Evolutionary conservation across 1,139 yeast species (phyloP).

Genomic region (Kodamaea suecica): DNA sequence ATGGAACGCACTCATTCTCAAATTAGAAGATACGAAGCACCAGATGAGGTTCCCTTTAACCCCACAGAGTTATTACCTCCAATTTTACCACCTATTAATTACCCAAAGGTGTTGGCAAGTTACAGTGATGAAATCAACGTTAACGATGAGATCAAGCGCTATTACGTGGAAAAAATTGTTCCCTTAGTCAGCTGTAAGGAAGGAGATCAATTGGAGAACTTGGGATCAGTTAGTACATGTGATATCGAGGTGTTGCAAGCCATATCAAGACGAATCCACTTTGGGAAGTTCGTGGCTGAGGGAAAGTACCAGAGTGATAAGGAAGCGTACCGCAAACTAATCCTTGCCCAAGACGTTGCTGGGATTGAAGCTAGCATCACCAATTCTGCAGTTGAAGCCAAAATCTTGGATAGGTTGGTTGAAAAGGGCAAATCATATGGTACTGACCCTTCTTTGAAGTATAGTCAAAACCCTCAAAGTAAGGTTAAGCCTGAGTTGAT

Average conservation of each 20-base stretch:
- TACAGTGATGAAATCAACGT: slow-evolving; percentile 75
- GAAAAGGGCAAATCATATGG: slow-evolving; percentile 86
- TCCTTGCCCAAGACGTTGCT: slow-evolving; percentile 58
- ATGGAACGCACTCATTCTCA: slow-evolving; percentile 79
- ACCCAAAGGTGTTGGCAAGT: slow-evolving; percentile 74
- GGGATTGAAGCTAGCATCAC: slow-evolving; percentile 84
- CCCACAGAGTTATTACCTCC: slow-evolving; percentile 64
- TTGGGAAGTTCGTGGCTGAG: slow-evolving; percentile 97
- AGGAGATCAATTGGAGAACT: slow-evolving; percentile 82
- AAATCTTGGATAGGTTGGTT: slow-evolving; percentile 72
- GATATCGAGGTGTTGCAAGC: slow-evolving; percentile 89
- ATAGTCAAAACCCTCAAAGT: slow-evolving; percentile 65
- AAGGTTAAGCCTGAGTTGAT: slow-evolving; percentile 79
- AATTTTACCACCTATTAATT: slow-evolving; percentile 73
- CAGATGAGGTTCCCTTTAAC: slow-evolving; percentile 92
- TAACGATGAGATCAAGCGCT: slow-evolving; percentile 62
- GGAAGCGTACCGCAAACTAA: slow-evolving; percentile 61
- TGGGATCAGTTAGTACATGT: slow-evolving; percentile 80
- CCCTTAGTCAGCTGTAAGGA: slow-evolving; percentile 65
- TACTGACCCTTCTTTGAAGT: slow-evolving; percentile 76
- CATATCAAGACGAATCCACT: slow-evolving; percentile 89
- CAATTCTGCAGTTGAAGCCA: slow-evolving; percentile 79
- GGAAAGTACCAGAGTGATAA: slow-evolving; percentile 76
- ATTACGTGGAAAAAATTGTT: slow-evolving; percentile 68
- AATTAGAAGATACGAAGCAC: slow-evolving; percentile 87